Evolutionary conservation across 192 early-diverging fungal species (phyloP), one percentile per base, ranked within the genome.

Genomic region (Coemansia sp.): DNA sequence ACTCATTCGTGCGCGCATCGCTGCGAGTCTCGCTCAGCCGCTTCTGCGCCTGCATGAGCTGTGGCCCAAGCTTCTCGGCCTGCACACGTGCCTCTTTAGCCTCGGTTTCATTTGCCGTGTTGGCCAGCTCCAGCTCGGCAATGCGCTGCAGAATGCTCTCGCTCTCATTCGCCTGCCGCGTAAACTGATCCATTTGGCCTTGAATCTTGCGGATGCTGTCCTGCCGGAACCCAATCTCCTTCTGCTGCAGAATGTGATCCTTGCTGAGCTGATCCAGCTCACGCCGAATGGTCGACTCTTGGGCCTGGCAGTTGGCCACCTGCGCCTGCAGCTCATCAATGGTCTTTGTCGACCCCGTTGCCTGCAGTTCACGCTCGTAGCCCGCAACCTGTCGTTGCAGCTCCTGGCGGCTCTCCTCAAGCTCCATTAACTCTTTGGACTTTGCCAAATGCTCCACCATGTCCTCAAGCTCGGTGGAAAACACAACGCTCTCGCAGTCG

Each of bases 291-390:
- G 56, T 44, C 12, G 64, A 68, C 50, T 84, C 66, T 11, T 77
- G 64, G 0, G 44, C 20, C 54, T 83, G 79, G 5, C 86, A 60
- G 1, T 49, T 38, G 4, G 81, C 78, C 8, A 86, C 67, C 47
- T 92, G 88, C 9, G 62, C 67, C 64, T 89, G 87, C 34, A 86
- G 78, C 23, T 94, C 88, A 4, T 87, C 85, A 20, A 85, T 60
- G 4, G 89, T 91, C 61, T 85, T 86, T 11, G 75, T 80, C 1
- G 88, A 88, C 0, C 87, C 89, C 1, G 87, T 67, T 1, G 62
- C 58, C 12, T 55, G 56, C 12, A 93, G 77, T 25, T 90, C 91
- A 11, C 66, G 58, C 26, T 78, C 63, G 0, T 87, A 62, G 0
- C 56, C n/a, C 23, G 62, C 63, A 18, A 92, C 74, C 21, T 88